Evolutionary conservation across 2,329 filamentous ascomycete genomes (phyloP), one percentile per base, ranked within the genome.

Genomic region (Xylariaceae sp.): DNA sequence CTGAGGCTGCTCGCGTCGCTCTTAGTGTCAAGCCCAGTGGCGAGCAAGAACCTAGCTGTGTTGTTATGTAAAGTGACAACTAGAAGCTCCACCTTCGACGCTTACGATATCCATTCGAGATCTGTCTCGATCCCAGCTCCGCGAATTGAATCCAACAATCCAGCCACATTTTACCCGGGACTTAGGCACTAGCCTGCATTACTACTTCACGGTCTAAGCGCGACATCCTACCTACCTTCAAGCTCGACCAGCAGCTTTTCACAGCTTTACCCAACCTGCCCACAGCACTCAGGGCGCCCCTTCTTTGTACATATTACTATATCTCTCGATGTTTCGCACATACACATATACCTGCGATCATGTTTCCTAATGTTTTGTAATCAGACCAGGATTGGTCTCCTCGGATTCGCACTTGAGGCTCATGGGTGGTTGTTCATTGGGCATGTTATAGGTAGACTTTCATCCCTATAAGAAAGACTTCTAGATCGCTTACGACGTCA

Each of bases 1-100:
- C 94, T 33, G 94, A 99, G 78, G 94, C 94, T 33, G 93, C 94
- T 20, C 88, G 95, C 67, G 94, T 99, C 29, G 94, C 94, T 11
- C 80, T 99, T 50, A 85, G 84, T 62, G 84, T 88, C 52, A 86
- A 82, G 75, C 82, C 84, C 65, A 83, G 83, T 56, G 81, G 83
- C 64, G 83, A 86, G 57, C 55, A 61, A 18, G 81, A 84, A 53
- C 77, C 76, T 58, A 84, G 83, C 67, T 87, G 84, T 70, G 67
- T 68, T 56, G 70, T 87, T 57, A 86, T 87, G 84, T 87, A 73
- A 64, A 35, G 23, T 30, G 48, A 42, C 18, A 23, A n/a, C n/a
- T 15, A n/a, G 32, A 15, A 35, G 6, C 27, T 30, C 6, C 33
- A 37, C 10, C 16, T 37, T 37, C 33, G n/a, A n/a, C n/a, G n/a